Base-by-base conservation (phyloP, 306 rosid genomes). In the Fragaria ananassa region DNA sequence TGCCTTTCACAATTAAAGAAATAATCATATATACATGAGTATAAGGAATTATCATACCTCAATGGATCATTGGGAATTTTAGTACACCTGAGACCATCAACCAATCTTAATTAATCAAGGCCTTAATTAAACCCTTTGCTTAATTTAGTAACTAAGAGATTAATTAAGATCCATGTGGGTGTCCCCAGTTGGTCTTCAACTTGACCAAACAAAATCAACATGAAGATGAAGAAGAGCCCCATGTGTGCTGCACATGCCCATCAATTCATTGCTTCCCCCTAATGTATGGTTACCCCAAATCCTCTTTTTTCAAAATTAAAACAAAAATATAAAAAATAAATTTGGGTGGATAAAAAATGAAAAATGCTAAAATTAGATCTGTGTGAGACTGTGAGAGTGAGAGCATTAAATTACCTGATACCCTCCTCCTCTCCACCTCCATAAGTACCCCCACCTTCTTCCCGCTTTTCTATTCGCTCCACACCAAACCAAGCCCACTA, bases 371-470 rank as follows among this genome's bases (percentile, higher is more conserved):
- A 72, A 49, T 74, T 47, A 63, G 69, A 41, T 51, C 8, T 65
- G 27, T 58, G 37, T 31, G 46, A 63, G n/a, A 74, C 18, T 21
- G 35, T 27, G 39, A 60, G 17, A 8, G 61, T 2, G 61, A 35
- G 21, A 29, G 83, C 78, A 69, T 80, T 76, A 79, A 79, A 86
- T 79, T 71, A 64, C 70, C 82, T 76, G 76, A 11, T 53, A 61
- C 78, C 79, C 47, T 37, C 25, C 81, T 41, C 51, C 42, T 39
- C 49, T 44, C 85, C 68, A 23, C 49, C 81, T 77, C 93, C 87
- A 83, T 91, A 93, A 91, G 88, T 93, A 93, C 93, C 92, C 93
- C 73, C 70, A 19, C 67, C 88, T 60, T 72, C 88, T 61, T 45
- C 83, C 47, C 77, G 71, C 79, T 82, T 67, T 72, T 70, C 88